These are phyloP conservation scores for Myotisia sp. DNA, from an alignment of 2,329 filamentous ascomycete species.

Conservation along the genomic window DNA sequence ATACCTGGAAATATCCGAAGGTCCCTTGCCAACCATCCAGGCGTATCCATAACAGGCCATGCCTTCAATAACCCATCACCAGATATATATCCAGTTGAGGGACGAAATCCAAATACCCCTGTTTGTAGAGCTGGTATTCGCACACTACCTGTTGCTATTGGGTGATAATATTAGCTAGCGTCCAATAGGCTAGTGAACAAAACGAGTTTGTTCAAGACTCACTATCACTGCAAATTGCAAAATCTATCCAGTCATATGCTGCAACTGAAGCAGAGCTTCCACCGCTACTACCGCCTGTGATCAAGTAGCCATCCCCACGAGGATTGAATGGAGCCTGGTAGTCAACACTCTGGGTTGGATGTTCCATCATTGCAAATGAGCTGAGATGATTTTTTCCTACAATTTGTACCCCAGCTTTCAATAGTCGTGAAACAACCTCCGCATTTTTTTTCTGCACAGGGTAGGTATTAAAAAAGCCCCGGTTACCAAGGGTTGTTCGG, in stretches of 20 bases:
- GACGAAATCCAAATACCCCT: no score
- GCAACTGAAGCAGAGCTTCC: constrained; percentile 17
- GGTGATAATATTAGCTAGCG: no score
- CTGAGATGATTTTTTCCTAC: constrained; percentile 24
- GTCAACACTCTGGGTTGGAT: constrained; percentile 21
- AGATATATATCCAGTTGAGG: no score
- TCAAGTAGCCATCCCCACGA: constrained; percentile 24
- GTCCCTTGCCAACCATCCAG: no score
- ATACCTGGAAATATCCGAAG: no score
- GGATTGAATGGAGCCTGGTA: constrained; percentile 27
- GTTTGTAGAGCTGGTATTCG: no score
- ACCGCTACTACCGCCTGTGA: constrained; percentile 13
- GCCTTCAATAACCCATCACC: no score
- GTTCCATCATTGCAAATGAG: constrained; percentile 24
- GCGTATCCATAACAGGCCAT: no score
- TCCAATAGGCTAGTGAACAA: no score
- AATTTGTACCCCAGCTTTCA: constrained; percentile 44
- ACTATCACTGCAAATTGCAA: constrained; percentile 19
- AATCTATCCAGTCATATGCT: constrained; percentile 24
- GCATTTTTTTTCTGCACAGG: not conserved
- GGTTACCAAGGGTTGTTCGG: not conserved
- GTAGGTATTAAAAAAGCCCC: not conserved
- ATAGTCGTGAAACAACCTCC: constrained; percentile 22
- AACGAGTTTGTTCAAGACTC: no score
- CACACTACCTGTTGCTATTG: no score